Percentiles rank a stretch among this genome's conserved stretches.
Evolutionary conservation across 2,329 filamentous ascomycete genomes (phyloP).

Genomic region (Pseudocercospora musae): DNA sequence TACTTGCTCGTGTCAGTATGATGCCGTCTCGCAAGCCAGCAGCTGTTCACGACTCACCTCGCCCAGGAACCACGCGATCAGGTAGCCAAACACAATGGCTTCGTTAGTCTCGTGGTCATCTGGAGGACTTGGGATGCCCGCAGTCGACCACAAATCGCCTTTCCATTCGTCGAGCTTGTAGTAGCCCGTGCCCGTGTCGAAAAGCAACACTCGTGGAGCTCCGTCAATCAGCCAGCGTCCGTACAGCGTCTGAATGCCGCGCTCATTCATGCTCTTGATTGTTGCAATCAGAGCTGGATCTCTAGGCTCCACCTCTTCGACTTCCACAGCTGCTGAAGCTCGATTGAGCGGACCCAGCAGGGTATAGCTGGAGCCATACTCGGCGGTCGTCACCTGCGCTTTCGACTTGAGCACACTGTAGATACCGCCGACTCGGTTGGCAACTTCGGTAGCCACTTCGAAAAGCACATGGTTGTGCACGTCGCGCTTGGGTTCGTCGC

Average conservation of each 20-base stretch:
- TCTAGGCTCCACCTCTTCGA: conserved; percentile 85
- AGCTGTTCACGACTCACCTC: conserved; percentile 60
- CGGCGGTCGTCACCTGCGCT: conserved; percentile 91
- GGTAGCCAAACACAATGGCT: conserved; percentile 93
- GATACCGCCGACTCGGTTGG: conserved; percentile 96
- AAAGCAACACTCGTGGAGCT: conserved; percentile 85
- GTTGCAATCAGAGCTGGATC: conserved; percentile 75
- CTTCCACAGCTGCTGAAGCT: conserved; percentile 92
- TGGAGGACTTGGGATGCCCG: conserved; percentile 89
- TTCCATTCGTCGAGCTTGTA: conserved; percentile 95
- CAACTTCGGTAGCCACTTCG: conserved; percentile 94
- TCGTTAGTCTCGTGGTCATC: conserved; percentile 95
- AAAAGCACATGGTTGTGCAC: conserved; percentile 96
- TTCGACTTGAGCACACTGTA: conserved; percentile 99
- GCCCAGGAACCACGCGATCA: conserved; percentile 96
- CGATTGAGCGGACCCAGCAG: conserved; percentile 92
- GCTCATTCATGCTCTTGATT: conserved; percentile 87
- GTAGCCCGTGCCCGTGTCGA: conserved; percentile 93
- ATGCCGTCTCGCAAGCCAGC: neutral
- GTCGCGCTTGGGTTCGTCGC: conserved; percentile 54
- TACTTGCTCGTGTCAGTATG: conserved; percentile 57
- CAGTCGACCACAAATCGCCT: conserved; percentile 85
- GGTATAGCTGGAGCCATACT: conserved; percentile 97
- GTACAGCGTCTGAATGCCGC: conserved; percentile 86
- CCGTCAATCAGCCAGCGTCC: conserved; percentile 97